phyloP scores from a whole-genome alignment of 345 rosid genomes.

The Barbarea vulgaris region DNA sequence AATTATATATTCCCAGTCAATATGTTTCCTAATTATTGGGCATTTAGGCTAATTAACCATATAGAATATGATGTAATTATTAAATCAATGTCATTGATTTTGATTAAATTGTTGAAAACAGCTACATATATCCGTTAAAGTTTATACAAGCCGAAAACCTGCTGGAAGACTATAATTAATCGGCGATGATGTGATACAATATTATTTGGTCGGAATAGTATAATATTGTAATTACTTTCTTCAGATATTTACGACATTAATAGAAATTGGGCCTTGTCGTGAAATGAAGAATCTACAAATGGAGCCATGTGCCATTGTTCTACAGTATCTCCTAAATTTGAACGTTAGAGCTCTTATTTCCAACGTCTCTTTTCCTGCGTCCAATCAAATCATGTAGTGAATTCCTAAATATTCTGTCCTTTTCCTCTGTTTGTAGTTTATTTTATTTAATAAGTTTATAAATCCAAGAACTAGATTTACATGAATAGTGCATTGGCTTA shows the following conservation, averaged over 20 bases:
- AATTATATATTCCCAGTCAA: slow-evolving; percentile 2
- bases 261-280: neutral
- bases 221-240: neutral
- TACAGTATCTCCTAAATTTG: slow-evolving; percentile 9
- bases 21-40: neutral
- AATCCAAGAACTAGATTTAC: neutral
- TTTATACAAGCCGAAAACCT: neutral
- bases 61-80: neutral
- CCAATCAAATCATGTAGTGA: slow-evolving; percentile 17
- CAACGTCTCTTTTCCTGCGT: slow-evolving; percentile 37
- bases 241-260: neutral
- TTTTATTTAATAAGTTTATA: neutral
- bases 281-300: slow-evolving; percentile 21
- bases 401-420: slow-evolving; percentile 25
- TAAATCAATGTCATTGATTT: neutral
- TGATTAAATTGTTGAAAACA: slow-evolving; percentile 10
- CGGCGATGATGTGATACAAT: slow-evolving; percentile 21
- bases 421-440: slow-evolving; percentile 2
- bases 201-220: neutral
- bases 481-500: neutral
- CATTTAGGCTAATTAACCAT: slow-evolving; percentile 4
- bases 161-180: neutral
- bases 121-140: slow-evolving; percentile 25
- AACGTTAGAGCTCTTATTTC: slow-evolving; percentile 32
- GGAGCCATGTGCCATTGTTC: slow-evolving; percentile 32